Evolutionary conservation across 179 eudicot genomes (phyloP), one percentile per base, ranked within the genome.

Genomic region (Sideroxylon spinosum): DNA sequence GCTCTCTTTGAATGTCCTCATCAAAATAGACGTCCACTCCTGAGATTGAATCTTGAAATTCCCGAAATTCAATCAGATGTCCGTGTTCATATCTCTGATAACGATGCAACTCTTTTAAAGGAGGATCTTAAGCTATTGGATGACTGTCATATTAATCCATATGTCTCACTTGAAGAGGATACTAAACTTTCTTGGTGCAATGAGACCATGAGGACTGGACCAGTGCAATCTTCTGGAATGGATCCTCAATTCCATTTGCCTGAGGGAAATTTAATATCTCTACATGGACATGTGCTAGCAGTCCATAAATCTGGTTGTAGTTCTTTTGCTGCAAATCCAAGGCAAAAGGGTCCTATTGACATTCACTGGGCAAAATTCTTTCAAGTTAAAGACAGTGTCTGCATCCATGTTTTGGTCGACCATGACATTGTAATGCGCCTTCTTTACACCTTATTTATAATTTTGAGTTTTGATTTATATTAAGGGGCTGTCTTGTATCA

Each of bases 351-450:
- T 69, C 68, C 60, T 32, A 76, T 50, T 76, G 85, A 74, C 79
- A 22, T 77, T 84, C 82, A 71, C 76, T 83, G 66, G 55, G 81
- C 75, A 52, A 82, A 70, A 80, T 81, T 78, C 60, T 68, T 78
- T 71, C 83, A 70, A 68, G 80, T 74, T 69, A 81, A 81, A 73
- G 66, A 72, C 62, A 76, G 73, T 52, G 81, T 87, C 65, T 86
- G 90, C 77, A 73, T 93, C 83, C 93, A 86, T 88, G 86, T 95
- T 86, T 78, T 88, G 84, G 81, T 81, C n/a, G 89, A 88, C 73
- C 79, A 86, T 79, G 86, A 78, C 76, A 76, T 68, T 82, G 99
- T 95, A 91, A 84, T 60, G 16, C 61, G 60, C 64, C 62, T n/a
- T 37, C 66, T 62, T 75, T 82, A 53, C 49, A 46, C 19, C 26